phyloP scores from a whole-genome alignment of 768 basidiomycete genomes.

The Lactarius deliciosus region DNA sequence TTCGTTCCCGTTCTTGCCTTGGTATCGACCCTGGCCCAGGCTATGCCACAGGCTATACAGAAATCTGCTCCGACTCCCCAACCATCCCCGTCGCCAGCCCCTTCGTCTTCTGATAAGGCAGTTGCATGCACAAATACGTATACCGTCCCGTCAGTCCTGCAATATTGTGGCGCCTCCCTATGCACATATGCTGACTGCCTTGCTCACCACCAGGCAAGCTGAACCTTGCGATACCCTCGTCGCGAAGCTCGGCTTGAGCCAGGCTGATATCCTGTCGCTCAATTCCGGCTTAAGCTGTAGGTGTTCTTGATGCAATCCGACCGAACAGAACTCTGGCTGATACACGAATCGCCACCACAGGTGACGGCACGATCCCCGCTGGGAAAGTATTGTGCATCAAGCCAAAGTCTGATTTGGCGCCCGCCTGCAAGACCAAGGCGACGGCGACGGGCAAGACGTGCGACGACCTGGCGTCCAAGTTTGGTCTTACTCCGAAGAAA shows the following conservation, averaged over 20 bases:
- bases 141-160: not conserved
- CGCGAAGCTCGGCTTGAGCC: not conserved
- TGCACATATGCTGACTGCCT: not conserved
- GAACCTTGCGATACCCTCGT: slow-evolving; percentile 12
- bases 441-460: slow-evolving; percentile 18
- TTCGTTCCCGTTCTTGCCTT: slow-evolving; percentile 10
- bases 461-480: not conserved
- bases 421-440: slow-evolving; percentile 16
- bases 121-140: not conserved
- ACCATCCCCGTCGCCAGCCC: not conserved
- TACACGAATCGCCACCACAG: not conserved
- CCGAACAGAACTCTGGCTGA: not conserved
- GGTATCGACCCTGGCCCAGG: not conserved
- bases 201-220: not conserved
- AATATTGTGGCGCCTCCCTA: not conserved
- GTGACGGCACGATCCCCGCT: not conserved
- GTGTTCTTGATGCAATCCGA: not conserved
- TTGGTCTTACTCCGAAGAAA: not conserved
- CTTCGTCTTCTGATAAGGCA: not conserved
- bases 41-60: not conserved
- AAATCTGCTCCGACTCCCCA: too few relatives aligned
- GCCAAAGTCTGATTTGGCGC: not conserved
- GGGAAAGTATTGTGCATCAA: not conserved
- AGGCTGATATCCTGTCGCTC: not conserved
- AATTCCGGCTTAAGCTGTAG: slow-evolving; percentile 17